Evolutionary conservation across 176 grass and related monocot genomes (phyloP), one percentile per base, ranked within the genome.

Genomic region (Neostapfia colusana): DNA sequence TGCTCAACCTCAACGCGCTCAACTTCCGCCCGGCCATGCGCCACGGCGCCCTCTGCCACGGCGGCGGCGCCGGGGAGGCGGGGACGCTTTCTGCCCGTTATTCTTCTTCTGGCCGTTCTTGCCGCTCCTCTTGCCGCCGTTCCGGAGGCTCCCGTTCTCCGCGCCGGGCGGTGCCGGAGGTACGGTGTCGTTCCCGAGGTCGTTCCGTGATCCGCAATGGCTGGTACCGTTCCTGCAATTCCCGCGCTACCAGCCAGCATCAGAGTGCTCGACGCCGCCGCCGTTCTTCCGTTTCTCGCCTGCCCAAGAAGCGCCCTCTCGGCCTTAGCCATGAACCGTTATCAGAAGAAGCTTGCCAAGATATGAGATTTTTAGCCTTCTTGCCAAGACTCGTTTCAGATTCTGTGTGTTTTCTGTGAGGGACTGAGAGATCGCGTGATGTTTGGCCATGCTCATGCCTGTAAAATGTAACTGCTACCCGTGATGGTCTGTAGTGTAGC

Each of bases 1-100:
- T 90, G 84, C 88, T 92, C 67, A 99, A 99, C 89, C 83, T 99
- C 74, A 92, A 99, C 73, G 96, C 96, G 24, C 82, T 99, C 87
- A 95, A 85, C 85, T 99, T 86, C 79, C 77, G 89, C 26, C 95
- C 95, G 0, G 79, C 89, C 40, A 89, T 88, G 65, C 83, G 76
- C 3, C 79, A 90, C 69, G 76, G 10, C 66, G 4, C n/a, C 6
- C 82, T 89, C 78, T 98, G 95, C 68, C 84, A 77, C 27, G 69
- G 26, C n/a, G 28, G 6, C n/a, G n/a, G n/a, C 17, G 40, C 23
- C 7, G 65, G 42, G 11, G 42, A 12, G 42, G 3, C 8, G 42
- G 24, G 65, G 28, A 16, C 16, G 51, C 59, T 38, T 69, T 87
- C 46, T 73, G 77, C 36, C 48, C 81, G 20, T 88, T 87, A 34